Evolutionary conservation across 805 yeast species (phyloP).

Genomic region (Kazachstania martiniae): DNA sequence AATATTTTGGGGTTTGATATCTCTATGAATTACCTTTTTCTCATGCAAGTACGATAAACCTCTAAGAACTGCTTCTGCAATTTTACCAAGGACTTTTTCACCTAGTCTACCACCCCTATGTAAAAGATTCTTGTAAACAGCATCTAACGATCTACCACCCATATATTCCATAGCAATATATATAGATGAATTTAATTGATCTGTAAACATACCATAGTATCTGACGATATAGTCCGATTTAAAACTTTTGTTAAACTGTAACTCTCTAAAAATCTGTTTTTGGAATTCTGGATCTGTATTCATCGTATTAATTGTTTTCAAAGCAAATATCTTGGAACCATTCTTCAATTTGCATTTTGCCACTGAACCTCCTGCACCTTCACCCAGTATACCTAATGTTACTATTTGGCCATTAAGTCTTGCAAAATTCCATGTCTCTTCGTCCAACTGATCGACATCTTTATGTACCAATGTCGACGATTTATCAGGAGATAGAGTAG

Average conservation of each 20-base stretch:
- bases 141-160: constrained; percentile 87
- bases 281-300: constrained; percentile 68
- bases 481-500: too few species aligned
- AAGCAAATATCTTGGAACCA: constrained; percentile 65
- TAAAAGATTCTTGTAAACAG: constrained; percentile 72
- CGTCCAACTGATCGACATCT: constrained; percentile 49
- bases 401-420: constrained; percentile 44
- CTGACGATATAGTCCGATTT: constrained; percentile 76
- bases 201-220: constrained; percentile 86
- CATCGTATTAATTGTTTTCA: constrained; percentile 43
- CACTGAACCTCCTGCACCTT: constrained; percentile 91
- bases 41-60: constrained; percentile 86
- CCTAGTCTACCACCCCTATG: constrained; percentile 76
- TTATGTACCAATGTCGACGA: constrained; percentile 7
- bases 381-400: constrained; percentile 70
- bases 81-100: constrained; percentile 83
- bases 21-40: constrained; percentile 84
- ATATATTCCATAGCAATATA: constrained; percentile 96
- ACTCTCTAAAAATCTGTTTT: constrained; percentile 81
- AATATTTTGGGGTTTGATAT: constrained; percentile 92
- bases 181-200: constrained; percentile 66
- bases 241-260: constrained; percentile 79
- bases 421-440: constrained; percentile 62
- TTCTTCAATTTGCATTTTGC: constrained; percentile 57
- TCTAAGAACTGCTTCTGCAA: constrained; percentile 73